A percentile compares a stretch with the other conserved stretches of the same genome.
phyloP scores from a whole-genome alignment of 1,139 yeast species.

The Geotrichum aggregatum region DNA sequence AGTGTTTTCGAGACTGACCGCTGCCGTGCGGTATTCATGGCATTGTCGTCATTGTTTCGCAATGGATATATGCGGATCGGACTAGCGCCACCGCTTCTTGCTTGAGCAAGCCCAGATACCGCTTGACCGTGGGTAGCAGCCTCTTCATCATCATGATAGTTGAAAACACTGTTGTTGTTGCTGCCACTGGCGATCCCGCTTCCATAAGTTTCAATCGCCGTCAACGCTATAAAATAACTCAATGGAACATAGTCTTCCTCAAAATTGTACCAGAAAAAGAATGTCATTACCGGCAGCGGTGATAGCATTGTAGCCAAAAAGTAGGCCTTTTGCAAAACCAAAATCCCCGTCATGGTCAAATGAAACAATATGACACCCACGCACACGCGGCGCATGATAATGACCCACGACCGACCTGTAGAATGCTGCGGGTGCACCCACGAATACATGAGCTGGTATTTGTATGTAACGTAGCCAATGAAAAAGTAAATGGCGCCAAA shows the following conservation, averaged over 20 bases:
- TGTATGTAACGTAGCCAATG: slow-evolving; percentile 72
- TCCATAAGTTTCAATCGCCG: slow-evolving; percentile 47
- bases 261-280: slow-evolving; percentile 71
- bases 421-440: slow-evolving; percentile 86
- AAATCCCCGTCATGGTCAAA: slow-evolving; percentile 85
- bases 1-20: slow-evolving; percentile 44
- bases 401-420: slow-evolving; percentile 85
- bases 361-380: slow-evolving; percentile 74
- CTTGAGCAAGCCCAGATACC: no score
- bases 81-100: no score
- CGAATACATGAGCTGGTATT: slow-evolving; percentile 73
- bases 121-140: no score
- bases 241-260: slow-evolving; percentile 77
- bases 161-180: slow-evolving; percentile 17
- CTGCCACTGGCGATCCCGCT: slow-evolving; percentile 20
- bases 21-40: slow-evolving; percentile 8
- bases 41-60: no score
- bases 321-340: slow-evolving; percentile 76
- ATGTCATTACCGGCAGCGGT: slow-evolving; percentile 69
- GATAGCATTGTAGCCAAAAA: slow-evolving; percentile 63
- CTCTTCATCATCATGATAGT: no score
- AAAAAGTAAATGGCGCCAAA: slow-evolving; percentile 72
- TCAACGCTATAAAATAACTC: slow-evolving; percentile 77
- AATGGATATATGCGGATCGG: no score
- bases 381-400: slow-evolving; percentile 67